Evolutionary conservation across 2,329 filamentous ascomycete species (phyloP).

Genomic region (Arthroderma sp.): DNA sequence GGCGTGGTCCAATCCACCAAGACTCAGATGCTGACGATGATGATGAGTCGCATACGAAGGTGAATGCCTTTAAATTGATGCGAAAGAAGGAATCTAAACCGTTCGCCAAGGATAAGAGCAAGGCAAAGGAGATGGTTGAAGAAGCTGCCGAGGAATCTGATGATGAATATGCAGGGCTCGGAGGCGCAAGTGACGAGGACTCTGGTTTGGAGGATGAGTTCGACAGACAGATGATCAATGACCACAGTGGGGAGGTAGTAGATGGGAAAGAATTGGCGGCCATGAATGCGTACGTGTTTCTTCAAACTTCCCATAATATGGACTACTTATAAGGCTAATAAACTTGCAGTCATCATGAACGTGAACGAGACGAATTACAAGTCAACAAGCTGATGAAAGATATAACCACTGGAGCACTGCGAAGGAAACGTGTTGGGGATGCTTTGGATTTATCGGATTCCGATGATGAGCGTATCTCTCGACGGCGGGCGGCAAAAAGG

Average conservation of each 20-base stretch:
- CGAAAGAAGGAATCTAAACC: conserved; percentile 45
- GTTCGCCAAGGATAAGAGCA: conserved; percentile 77
- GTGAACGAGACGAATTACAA: conserved; percentile 69
- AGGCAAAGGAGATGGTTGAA: conserved; percentile 74
- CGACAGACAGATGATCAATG: conserved; percentile 81
- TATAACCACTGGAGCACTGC: conserved; percentile 75
- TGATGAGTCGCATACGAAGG: conserved; percentile 28
- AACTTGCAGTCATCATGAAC: conserved; percentile 56
- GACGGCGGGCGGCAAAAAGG: conserved; percentile 66
- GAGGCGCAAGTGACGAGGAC: conserved; percentile 79
- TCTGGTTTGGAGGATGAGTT: conserved; percentile 63
- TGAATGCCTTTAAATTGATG: conserved; percentile 57
- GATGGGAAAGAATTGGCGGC: conserved; percentile 74
- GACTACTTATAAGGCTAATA: neutral
- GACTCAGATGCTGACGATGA: conserved; percentile 39
- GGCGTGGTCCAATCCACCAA: conserved; percentile 34
- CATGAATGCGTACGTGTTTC: conserved; percentile 64
- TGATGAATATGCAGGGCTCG: conserved; percentile 91
- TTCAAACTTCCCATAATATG: neutral
- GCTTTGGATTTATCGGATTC: conserved; percentile 81
- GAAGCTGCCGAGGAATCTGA: conserved; percentile 96
- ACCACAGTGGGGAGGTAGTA: conserved; percentile 61
- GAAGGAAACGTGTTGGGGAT: conserved; percentile 64
- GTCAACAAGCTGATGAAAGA: conserved; percentile 88
- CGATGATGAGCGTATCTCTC: conserved; percentile 66